Base-by-base conservation (phyloP, 2,329 filamentous ascomycete species). In the Calonectria montana region DNA sequence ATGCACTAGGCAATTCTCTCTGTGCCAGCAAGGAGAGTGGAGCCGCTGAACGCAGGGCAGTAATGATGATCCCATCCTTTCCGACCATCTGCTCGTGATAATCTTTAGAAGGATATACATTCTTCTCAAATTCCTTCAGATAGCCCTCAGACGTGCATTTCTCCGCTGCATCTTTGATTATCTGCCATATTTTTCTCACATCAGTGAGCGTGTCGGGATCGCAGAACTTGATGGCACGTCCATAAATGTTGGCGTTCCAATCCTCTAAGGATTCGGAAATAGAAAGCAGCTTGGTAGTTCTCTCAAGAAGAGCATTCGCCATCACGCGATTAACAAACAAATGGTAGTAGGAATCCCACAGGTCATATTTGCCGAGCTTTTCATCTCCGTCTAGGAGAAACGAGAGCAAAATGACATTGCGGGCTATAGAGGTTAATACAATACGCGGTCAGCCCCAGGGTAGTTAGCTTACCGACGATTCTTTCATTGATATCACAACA, bases 281-380 rank as follows among this genome's bases (percentile, higher is more conserved):
- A 0, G 69, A 73, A 2, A 84, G 45, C 0, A 92, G 81, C 74
- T 87, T 87, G 23, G 81, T 77, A 0, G 84, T 81, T 67, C 91
- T 89, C 1, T 69, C 25, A 2, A 79, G 67, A 3, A 91, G 78
- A 3, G 85, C 25, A 1, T 77, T 29, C 0, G 84, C 74, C 3
- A 86, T 82, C 3, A 79, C 53, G 0, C 81, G 72, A 59, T 86
- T 83, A 6, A 92, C 72, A 43, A 84, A 85, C 4, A 88, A 75
- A 73, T 91, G 84, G 78, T 91, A 91, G 80, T 89, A 92, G 41
- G 89, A 80, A 69, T 88, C 85, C 89, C 89, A 91, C 4, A 88
- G 79, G 9, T 75, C 65, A 2, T 83, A 78, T 1, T 72, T 63
- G 15, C 76, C 70, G 29, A 79, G 47, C 25, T 73, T 74, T 0